phyloP scores from a whole-genome alignment of 2,329 filamentous ascomycete species.

The Trichoderma atrobrunneum region DNA sequence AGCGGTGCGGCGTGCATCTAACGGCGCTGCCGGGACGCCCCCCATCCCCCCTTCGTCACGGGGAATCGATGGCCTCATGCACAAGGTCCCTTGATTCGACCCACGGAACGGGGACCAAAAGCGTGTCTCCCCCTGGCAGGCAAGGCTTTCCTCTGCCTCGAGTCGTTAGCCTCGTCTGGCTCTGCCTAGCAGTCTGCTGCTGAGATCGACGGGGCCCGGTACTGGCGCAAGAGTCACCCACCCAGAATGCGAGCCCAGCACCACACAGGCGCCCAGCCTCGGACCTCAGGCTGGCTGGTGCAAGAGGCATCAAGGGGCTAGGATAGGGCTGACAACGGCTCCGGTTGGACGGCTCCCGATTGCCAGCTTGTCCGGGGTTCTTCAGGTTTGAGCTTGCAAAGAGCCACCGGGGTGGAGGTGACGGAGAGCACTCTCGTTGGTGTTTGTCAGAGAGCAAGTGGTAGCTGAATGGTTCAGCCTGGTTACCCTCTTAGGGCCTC shows the following conservation, averaged over 20 bases:
- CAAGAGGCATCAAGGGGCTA: constrained; percentile 18
- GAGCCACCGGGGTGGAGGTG: constrained; percentile 21
- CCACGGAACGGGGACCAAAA: constrained; percentile 17
- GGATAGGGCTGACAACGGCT: constrained; percentile 20
- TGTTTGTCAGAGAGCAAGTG: constrained; percentile 20
- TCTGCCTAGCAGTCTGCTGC: constrained; percentile 11
- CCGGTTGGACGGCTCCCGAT: constrained; percentile 21
- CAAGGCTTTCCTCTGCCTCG: constrained; percentile 18
- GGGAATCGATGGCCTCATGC: constrained; percentile 1
- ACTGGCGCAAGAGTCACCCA: constrained; percentile 9
- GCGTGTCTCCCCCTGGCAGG: constrained; percentile 1
- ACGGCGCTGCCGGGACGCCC: constrained; percentile 8
- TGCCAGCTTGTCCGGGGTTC: constrained; percentile 21
- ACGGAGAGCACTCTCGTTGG: constrained; percentile 20
- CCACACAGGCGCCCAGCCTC: constrained; percentile 17
- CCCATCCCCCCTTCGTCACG: neutral
- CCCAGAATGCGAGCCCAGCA: constrained; percentile 1
- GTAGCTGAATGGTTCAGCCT: constrained; percentile 25
- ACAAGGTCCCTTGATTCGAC: constrained; percentile 12
- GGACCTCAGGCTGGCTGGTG: constrained; percentile 19
- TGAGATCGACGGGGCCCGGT: constrained; percentile 20
- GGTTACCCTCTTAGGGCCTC: constrained; percentile 19
- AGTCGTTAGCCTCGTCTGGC: constrained; percentile 18
- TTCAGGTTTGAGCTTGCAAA: constrained; percentile 27
- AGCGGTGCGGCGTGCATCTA: neutral